Evolutionary conservation across 2,329 filamentous ascomycete genomes (phyloP).

Genomic region (Pseudogymnoascus sp.): DNA sequence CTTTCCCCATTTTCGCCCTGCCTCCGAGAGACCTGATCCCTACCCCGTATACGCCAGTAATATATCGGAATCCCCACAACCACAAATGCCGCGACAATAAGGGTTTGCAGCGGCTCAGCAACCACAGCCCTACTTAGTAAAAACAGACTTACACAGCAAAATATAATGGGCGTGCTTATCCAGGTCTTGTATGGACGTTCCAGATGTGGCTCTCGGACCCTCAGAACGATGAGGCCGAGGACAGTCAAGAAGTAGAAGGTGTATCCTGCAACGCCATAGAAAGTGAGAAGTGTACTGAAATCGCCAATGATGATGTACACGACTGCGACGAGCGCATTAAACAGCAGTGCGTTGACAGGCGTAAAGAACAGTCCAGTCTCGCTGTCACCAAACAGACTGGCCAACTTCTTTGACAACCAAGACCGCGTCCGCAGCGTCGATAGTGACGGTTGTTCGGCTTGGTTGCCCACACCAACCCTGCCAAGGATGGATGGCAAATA

Average conservation of each 20-base stretch:
- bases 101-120: constrained; percentile 79
- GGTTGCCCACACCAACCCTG: constrained; percentile 60
- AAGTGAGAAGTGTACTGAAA: constrained; percentile 85
- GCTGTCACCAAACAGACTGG: constrained; percentile 63
- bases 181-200: constrained; percentile 91
- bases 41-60: constrained; percentile 71
- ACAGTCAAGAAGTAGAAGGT: constrained; percentile 97
- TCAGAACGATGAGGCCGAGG: constrained; percentile 80
- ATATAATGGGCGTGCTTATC: constrained; percentile 95
- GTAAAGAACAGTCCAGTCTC: constrained; percentile 81
- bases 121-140: constrained; percentile 82
- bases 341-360: constrained; percentile 80
- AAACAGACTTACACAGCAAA: constrained; percentile 95
- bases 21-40: constrained; percentile 43
- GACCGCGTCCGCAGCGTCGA: constrained; percentile 42
- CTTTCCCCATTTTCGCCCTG: constrained; percentile 33
- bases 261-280: constrained; percentile 95
- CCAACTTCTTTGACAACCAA: constrained; percentile 51
- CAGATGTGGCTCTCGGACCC: constrained; percentile 77
- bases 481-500: constrained; percentile 82
- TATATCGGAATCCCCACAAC: constrained; percentile 78
- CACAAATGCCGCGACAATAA: constrained; percentile 81
- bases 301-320: constrained; percentile 80
- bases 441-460: constrained; percentile 31
- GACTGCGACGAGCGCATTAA: constrained; percentile 68